Evolutionary conservation across 1,284 basidiomycete species (phyloP), one percentile per base, ranked within the genome.

Genomic region (Agroathelia rolfsii): DNA sequence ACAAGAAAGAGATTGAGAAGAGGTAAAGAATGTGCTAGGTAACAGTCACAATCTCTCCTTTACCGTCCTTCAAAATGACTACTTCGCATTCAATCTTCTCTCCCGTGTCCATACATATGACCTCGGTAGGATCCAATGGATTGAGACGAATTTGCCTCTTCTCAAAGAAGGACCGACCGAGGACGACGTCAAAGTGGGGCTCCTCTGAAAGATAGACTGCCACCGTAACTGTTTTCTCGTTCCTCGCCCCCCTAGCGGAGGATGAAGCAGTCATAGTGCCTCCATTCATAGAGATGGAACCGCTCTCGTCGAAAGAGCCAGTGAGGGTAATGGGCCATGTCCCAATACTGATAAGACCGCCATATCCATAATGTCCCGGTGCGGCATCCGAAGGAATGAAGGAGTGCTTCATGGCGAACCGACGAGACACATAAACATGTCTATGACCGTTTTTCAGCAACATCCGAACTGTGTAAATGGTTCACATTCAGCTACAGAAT

Each of bases 141-240:
- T 85, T 85, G 15, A 75, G 77, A 54, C 79, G 79, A 44, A 98
- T 76, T 45, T 83, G 80, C 46, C 94, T 72, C 50, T 77, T 78
- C 59, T 98, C 95, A 57, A 93, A 83, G 64, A 97, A 98, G 19
- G 85, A 81, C 25, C 94, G 72, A 3, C 94, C 94, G 2, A 98
- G 70, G 13, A 97, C 86, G 30, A 96, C 88, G 47, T 96, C 93
- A 59, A 98, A 98, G 55, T 96, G 93, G 14, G 82, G 80, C 56
- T 96, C 93, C 54, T 98, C 94, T 6, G 85, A 85, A 20, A 97
- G 64, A 59, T 86, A 86, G 2, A 87, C 81, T 1, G 68, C 27
- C 23, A 53, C 26, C n/a, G 52, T 50, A 24, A 53, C 40, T 2
- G 37, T 50, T 38, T 42, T 56, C n/a, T n/a, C n/a, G n/a, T n/a